Base-by-base conservation (phyloP, 2,329 filamentous ascomycete species). In the Phialemonium atrogriseum region DNA sequence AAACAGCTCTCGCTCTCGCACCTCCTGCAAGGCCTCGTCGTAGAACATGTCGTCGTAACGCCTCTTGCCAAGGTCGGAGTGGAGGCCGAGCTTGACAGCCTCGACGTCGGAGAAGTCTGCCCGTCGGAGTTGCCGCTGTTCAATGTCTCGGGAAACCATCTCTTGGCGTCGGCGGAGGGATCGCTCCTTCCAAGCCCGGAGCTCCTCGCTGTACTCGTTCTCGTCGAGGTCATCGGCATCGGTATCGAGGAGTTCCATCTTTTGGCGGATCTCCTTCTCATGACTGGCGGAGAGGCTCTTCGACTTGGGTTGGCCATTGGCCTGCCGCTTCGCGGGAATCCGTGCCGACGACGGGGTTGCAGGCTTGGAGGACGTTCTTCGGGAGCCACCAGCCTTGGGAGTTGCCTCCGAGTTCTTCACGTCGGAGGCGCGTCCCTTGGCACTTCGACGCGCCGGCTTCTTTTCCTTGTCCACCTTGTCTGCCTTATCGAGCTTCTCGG, bases 1-100 rank as follows among this genome's bases (percentile, higher is more conserved):
- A 38, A 83, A 82, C 7, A 95, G 70, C 55, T 95, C 89, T 43
- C 86, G 85, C 39, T 87, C 82, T 44, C 91, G 84, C 3, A 96
- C 89, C 47, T 94, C 82, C 32, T 83, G 75, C 37, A 89, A 73
- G 2, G 91, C 89, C 24, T 83, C 79, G 12, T 84, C 75, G 50
- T 87, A 88, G 53, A 91, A 79, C 27, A 79, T 65, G 10, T 82
- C 70, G 37, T 84, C 76, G 54, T 84, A 95, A 19, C 84, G 77
- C 32, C 80, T 70, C 48, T 83, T 83, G 23, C 85, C 85, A 12
- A 75, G 68, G 30, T 77, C 70, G 30, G 80, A 76, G 47, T 89
- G 83, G 25, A 66, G 66, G 33, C 68, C 66, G 30, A 95, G 73
- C 32, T 79, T 78, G 54, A 53, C 77, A 47, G 55, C 73, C 55